These are phyloP conservation scores for Colletotrichum chlorophyti DNA, from an alignment of 2,329 filamentous ascomycete species.

Conservation along the genomic window DNA sequence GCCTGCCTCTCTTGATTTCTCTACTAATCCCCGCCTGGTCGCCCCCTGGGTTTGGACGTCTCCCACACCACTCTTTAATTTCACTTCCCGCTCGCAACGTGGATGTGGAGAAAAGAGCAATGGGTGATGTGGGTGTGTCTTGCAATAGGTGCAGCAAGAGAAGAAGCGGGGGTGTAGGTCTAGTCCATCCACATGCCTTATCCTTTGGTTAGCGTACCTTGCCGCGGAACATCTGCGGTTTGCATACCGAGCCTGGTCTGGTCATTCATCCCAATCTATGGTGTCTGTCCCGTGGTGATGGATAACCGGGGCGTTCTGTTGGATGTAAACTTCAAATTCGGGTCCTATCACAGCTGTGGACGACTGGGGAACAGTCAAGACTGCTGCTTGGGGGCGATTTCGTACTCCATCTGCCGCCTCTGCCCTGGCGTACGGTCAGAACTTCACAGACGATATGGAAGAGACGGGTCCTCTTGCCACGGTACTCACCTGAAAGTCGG, in stretches of 20 bases:
- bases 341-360: neutral
- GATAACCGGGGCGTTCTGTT: neutral
- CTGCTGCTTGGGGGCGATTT: neutral
- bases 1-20: neutral
- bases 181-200: neutral
- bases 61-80: neutral
- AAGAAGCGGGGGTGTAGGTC: slow-evolving; percentile 4
- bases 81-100: neutral
- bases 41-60: no score
- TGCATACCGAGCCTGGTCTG: neutral
- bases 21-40: neutral
- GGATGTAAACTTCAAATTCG: neutral
- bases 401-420: neutral
- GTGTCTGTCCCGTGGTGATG: slow-evolving; percentile 3
- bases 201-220: neutral
- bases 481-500: slow-evolving; percentile 18
- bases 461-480: neutral
- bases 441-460: neutral
- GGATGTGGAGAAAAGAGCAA: neutral
- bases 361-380: neutral
- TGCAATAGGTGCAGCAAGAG: neutral
- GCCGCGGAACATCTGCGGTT: neutral
- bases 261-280: slow-evolving; percentile 15
- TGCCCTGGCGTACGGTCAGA: neutral
- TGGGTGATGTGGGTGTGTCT: neutral